phyloP scores from a whole-genome alignment of 2,329 filamentous ascomycete species.

The Colletotrichum sp. region DNA sequence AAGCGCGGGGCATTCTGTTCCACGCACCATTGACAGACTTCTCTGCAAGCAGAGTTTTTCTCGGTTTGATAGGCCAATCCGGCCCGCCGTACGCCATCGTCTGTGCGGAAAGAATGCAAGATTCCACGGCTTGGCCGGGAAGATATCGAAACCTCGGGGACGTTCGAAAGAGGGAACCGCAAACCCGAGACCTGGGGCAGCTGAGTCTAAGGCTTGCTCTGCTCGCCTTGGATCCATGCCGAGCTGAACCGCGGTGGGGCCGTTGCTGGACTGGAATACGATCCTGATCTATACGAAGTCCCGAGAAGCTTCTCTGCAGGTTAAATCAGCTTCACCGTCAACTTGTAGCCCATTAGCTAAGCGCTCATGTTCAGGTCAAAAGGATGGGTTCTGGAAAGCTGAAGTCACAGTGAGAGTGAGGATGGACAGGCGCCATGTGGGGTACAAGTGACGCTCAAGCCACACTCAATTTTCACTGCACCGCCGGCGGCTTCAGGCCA shows the following conservation, averaged over 20 bases:
- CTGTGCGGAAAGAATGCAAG: background rate
- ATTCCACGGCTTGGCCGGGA: background rate
- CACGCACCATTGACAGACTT: background rate
- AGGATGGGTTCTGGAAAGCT: background rate
- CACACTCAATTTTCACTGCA: slow-evolving; percentile 19
- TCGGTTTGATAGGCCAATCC: background rate
- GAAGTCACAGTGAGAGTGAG: background rate
- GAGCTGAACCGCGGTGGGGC: background rate
- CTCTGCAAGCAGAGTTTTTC: background rate
- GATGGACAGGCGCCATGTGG: background rate
- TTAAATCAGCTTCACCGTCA: background rate
- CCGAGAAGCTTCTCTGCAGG: background rate
- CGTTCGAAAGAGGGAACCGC: background rate
- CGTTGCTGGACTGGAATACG: background rate
- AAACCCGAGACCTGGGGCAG: background rate
- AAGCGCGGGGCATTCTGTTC: background rate
- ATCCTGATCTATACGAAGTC: background rate
- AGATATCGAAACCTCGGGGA: background rate
- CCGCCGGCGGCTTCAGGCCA: background rate
- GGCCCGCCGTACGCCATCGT: background rate
- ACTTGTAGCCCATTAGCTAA: rapidly evolving
- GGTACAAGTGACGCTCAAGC: slow-evolving; percentile 7
- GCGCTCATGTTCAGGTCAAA: background rate
- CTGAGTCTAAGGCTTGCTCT: background rate
- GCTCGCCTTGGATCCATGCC: background rate